Evolutionary conservation across 257 asterid genomes (phyloP).

Genomic region (Solanum dulcamara): DNA sequence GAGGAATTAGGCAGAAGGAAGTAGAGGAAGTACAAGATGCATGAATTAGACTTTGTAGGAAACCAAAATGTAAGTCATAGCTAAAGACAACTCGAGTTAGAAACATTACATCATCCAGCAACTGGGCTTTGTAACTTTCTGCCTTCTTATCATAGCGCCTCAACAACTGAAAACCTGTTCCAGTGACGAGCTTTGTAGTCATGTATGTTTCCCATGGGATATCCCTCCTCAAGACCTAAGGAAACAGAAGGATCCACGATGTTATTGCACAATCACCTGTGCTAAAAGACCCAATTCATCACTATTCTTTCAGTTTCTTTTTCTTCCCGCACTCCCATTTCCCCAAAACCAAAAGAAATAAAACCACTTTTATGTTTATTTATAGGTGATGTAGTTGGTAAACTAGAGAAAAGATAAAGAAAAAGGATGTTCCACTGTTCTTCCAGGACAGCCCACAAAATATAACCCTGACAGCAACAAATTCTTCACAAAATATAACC

Average conservation of each 20-base stretch:
- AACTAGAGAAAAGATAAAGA: not conserved
- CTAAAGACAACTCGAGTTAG: not conserved
- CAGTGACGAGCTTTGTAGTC: constrained; percentile 79
- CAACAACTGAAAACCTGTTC: constrained; percentile 84
- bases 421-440: not conserved
- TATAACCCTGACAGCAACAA: not conserved
- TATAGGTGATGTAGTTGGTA: not conserved
- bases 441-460: not conserved
- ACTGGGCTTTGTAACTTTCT: constrained; percentile 61
- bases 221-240: constrained; percentile 71
- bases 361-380: not conserved
- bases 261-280: not conserved
- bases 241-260: not conserved
- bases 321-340: not conserved
- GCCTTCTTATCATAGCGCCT: constrained; percentile 87
- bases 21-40: not conserved
- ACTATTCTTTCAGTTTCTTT: not conserved
- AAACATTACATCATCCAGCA: constrained; percentile 65
- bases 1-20: not conserved
- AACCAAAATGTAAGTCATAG: not conserved
- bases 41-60: not conserved
- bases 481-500: not conserved
- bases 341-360: not conserved
- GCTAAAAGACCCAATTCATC: not conserved
- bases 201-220: constrained; percentile 96